Conservation (phyloP, 257 asterid genomes). For the Nicotiana obtusifolia region DNA sequence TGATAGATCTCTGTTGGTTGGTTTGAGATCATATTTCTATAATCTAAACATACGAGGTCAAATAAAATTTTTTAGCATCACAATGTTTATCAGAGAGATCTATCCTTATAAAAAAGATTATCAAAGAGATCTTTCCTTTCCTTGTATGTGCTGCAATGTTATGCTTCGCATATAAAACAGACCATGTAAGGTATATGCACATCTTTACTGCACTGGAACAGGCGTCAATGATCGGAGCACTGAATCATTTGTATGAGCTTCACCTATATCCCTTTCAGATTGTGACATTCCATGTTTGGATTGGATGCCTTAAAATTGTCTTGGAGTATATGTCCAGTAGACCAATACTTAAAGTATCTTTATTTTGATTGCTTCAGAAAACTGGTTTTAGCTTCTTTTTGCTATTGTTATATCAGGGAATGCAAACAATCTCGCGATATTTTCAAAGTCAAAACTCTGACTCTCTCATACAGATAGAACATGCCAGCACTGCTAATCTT, state of each 20-base stretch:
- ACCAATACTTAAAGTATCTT: background rate
- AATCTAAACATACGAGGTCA: background rate
- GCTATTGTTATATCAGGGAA: constrained; percentile 44
- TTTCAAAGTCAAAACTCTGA: constrained; percentile 37
- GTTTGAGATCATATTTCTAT: background rate
- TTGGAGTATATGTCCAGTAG: background rate
- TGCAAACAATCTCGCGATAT: constrained; percentile 59
- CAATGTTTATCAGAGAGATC: background rate
- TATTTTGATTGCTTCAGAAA: background rate
- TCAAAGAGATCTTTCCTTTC: background rate
- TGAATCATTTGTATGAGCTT: background rate
- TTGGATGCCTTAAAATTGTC: background rate
- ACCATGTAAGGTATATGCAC: background rate
- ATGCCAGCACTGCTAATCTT: constrained; percentile 27
- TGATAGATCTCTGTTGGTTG: background rate
- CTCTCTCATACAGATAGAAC: constrained; percentile 29
- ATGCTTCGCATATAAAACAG: background rate
- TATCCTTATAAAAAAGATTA: background rate
- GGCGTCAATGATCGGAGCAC: background rate
- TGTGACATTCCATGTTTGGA: background rate
- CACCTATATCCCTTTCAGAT: background rate
- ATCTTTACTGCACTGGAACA: background rate
- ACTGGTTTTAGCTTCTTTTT: constrained; percentile 4
- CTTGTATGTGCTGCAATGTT: background rate
- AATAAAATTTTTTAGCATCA: background rate